Percentiles rank a stretch among this genome's conserved stretches.
Evolutionary conservation across 1,284 basidiomycete species (phyloP).

Genomic region (Somion occarium): DNA sequence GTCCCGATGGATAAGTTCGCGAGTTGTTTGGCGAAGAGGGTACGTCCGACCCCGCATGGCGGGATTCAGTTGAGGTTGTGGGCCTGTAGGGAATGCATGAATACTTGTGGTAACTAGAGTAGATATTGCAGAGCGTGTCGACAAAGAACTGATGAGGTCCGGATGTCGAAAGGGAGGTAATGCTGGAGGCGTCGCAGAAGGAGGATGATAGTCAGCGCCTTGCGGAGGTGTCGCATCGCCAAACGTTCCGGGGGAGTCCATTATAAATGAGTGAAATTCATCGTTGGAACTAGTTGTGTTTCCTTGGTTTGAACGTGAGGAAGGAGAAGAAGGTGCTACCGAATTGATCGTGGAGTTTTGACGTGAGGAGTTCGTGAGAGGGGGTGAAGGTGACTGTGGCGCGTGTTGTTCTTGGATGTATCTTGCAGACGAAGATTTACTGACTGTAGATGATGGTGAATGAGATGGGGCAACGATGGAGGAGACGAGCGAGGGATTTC

Average conservation of each 20-base stretch:
- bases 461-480: slow-evolving; percentile 4
- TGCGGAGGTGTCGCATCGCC: slow-evolving; percentile 7
- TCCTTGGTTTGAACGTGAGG: slow-evolving; percentile 20
- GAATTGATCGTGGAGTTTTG: slow-evolving; percentile 14
- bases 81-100: background rate
- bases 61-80: slow-evolving; percentile 7
- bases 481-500: slow-evolving; percentile 6
- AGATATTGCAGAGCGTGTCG: background rate
- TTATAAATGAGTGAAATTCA: slow-evolving; percentile 10
- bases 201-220: background rate
- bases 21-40: slow-evolving; percentile 16
- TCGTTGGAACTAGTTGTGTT: slow-evolving; percentile 21
- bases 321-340: slow-evolving; percentile 21
- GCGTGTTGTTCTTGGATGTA: slow-evolving; percentile 7
- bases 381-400: slow-evolving; percentile 12
- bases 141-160: background rate
- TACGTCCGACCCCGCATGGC: slow-evolving; percentile 17
- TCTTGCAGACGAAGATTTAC: slow-evolving; percentile 8
- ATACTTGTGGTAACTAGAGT: background rate
- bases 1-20: slow-evolving; percentile 3
- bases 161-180: slow-evolving; percentile 2
- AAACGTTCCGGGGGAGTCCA: slow-evolving; percentile 16
- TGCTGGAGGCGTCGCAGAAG: background rate
- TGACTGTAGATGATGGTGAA: slow-evolving; percentile 6
- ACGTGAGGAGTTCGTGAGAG: slow-evolving; percentile 14